Percentiles rank a stretch among this genome's conserved stretches.
phyloP scores from a whole-genome alignment of 805 yeast species.

The Wickerhamomyces hampshirensis region DNA sequence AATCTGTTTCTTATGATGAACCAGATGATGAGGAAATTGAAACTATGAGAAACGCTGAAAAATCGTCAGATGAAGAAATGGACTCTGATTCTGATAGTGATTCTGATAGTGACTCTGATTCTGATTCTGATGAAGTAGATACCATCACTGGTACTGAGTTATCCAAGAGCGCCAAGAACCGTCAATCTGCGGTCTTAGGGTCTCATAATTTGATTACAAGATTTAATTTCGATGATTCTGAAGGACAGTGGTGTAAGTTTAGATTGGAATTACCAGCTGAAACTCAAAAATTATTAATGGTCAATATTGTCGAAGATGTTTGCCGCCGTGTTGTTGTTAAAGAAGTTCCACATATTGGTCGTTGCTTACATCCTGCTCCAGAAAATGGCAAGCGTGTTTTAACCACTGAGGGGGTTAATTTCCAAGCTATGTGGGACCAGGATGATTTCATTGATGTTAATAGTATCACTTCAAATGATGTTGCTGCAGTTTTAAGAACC shows the following conservation, averaged over 20 bases:
- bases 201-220: constrained; percentile 68
- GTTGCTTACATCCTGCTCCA: constrained; percentile 81
- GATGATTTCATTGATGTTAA: constrained; percentile 89
- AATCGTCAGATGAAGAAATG: constrained; percentile 64
- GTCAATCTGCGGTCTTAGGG: constrained; percentile 78
- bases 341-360: constrained; percentile 85
- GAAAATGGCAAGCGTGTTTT: constrained; percentile 69
- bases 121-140: constrained; percentile 28
- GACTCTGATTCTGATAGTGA: constrained; percentile 32
- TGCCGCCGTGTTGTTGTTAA: constrained; percentile 89
- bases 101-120: constrained; percentile 35
- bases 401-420: constrained; percentile 97
- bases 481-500: constrained; percentile 80
- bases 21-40: constrained; percentile 95
- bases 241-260: constrained; percentile 92
- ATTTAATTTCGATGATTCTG: constrained; percentile 84
- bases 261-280: constrained; percentile 77
- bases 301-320: constrained; percentile 88
- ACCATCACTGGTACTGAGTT: constrained; percentile 30
- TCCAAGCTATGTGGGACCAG: constrained; percentile 97
- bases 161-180: constrained; percentile 66
- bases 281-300: constrained; percentile 93
- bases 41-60: constrained; percentile 79
- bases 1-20: constrained; percentile 87
- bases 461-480: constrained; percentile 86